A percentile compares a stretch with the other conserved stretches of the same genome.
phyloP scores from a whole-genome alignment of 768 basidiomycete species.

The Auricularia auricula-judae region DNA sequence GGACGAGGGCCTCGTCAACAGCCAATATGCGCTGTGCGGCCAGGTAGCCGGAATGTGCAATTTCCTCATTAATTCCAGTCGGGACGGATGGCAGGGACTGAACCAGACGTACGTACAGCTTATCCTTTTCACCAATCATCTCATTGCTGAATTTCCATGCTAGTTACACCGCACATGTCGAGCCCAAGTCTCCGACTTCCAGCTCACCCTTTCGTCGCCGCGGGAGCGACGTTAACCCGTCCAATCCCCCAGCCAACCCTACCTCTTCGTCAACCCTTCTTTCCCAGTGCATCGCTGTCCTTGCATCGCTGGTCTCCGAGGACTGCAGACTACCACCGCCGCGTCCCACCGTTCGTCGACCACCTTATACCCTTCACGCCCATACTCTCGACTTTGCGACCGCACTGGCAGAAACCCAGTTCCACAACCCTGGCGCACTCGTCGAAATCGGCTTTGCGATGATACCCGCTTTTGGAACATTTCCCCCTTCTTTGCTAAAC shows the following conservation, averaged over 20 bases:
- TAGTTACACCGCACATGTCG: background rate
- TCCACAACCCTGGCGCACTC: conserved; percentile 37
- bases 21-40: conserved; percentile 31
- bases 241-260: too few species aligned
- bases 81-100: background rate
- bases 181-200: background rate
- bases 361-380: conserved; percentile 68
- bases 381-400: conserved; percentile 61
- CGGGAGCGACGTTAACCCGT: background rate
- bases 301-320: conserved; percentile 54
- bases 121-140: background rate
- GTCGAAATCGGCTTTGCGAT: conserved; percentile 56
- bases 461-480: conserved; percentile 66
- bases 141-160: background rate
- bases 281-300: conserved; percentile 44
- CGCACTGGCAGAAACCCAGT: conserved; percentile 46
- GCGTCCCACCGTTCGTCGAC: conserved; percentile 49
- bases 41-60: background rate
- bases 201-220: background rate
- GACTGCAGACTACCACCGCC: conserved; percentile 61
- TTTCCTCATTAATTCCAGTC: background rate
- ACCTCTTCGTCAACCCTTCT: conserved; percentile 23
- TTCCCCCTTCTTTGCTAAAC: conserved; percentile 48
- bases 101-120: background rate
- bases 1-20: conserved; percentile 25